Evolutionary conservation across 2,329 filamentous ascomycete species (phyloP), one percentile per base, ranked within the genome.

Genomic region (Juglanconis oblonga): DNA sequence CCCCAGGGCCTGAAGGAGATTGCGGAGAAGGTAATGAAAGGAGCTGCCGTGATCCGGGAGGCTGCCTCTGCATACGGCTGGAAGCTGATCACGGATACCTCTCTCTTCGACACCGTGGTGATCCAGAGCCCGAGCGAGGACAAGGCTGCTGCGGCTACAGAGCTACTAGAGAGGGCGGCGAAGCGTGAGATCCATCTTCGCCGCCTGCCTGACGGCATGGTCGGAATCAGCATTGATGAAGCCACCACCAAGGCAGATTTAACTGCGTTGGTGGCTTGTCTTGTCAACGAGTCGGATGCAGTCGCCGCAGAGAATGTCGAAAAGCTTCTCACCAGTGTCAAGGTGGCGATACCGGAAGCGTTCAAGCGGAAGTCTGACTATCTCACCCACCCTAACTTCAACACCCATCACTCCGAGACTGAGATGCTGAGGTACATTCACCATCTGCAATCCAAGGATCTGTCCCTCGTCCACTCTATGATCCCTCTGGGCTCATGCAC

Each of bases 401-500:
- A 97, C 79, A 88, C 87, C 1, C 87, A 98, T 73, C 94, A 96
- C 76, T 97, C 92, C 2, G 94, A 98, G 77, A 97, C 94, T 0
- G 92, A 97, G 75, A 84, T 98, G 68, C 81, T 98, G 54, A 89
- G 94, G 48, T 98, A 98, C 77, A 97, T 98, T 68, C 83, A 94
- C 71, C 91, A 97, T 72, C 81, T 98, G 5, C 90, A 96, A 73
- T 96, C 92, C 54, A 97, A 96, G 79, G 94, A 98, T 72, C 79
- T 98, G 13, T 97, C 94, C 1, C 82, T 97, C 5, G 91, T 93
- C 2, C 94, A 98, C 77, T 97, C 93, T 14, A 98, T 98, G 94
- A 98, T 98, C 63, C 92, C 94, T 2, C 84, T 98, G 1, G 94
- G 94, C 24, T 97, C 94, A 1, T 98, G 94, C 80, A 98, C 94